Evolutionary conservation across 1,284 basidiomycete genomes (phyloP), one percentile per base, ranked within the genome.

Genomic region (Apiotrichum mycotoxinovorans): DNA sequence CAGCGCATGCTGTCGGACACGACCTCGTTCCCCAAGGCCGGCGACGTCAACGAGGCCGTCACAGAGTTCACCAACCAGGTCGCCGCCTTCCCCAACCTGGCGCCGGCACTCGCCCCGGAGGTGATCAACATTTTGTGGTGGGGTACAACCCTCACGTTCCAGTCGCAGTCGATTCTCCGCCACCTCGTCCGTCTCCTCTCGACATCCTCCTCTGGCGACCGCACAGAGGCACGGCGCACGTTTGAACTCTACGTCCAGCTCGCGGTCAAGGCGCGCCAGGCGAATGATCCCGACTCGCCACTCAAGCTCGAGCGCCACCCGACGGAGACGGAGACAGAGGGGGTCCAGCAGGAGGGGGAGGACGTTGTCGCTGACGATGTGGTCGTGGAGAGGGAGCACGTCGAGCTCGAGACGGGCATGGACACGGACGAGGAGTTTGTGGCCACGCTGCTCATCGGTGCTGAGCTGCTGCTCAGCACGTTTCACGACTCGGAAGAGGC

Each of bases 101-200:
- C 92, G 10, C 54, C 54, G 49, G 42, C 37, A 50, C 62, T 67
- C 26, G 54, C 57, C 3, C 55, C 51, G 54, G 52, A 65, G 48
- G 51, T 63, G 8, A 63, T 68, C 18, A 65, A 91, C 84, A 81
- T 90, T 17, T 80, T 96, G 1, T 93, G 91, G 87, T 92, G 91
- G 89, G 87, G 90, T 1, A 92, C 89, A 11, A 85, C 86, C 20
- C 82, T 91, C 23, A 96, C 92, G 0, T 95, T 96, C 80, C 92
- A 95, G 69, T 93, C 89, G 1, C 87, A 87, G 63, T 83, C 85
- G 10, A 79, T 95, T 17, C 83, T 90, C 56, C 85, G 91, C 0
- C 89, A 94, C 73, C 86, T 95, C 79, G 83, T 84, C 17, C 85
- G 86, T 1, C 75, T 93, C 0, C 78, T 89, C 10, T 82, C 85